Base-by-base conservation (phyloP, 305 asterid species). In the Fraxinus velutina region DNA sequence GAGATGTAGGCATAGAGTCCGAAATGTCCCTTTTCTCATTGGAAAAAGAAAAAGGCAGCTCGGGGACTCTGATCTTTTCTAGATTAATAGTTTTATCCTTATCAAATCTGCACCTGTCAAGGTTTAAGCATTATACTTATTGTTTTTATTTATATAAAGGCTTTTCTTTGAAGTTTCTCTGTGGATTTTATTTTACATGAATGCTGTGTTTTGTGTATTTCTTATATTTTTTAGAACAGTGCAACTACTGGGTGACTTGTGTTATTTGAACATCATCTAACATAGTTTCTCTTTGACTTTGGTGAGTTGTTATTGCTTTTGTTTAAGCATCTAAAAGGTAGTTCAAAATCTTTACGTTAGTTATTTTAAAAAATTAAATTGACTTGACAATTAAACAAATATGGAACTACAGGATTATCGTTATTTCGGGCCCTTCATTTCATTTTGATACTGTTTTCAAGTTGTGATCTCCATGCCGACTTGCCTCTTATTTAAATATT, bases 401-500 rank as follows among this genome's bases (percentile, higher is more conserved):
- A 1, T 12, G 55, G 27, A 77, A 60, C 71, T 64, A 64, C 34
- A 64, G n/a, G 36, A 66, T 60, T 44, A 24, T 68, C 6, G 0
- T 78, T 76, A 72, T 33, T 50, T 73, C 22, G 57, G 6, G 66
- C 9, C 60, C 62, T 52, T 22, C 21, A 32, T 71, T 47, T 7
- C 21, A 68, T 77, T 71, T 70, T 19, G 6, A 36, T 12, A 17
- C n/a, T 80, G 44, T 76, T 77, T 44, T 24, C 44, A 21, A 76
- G 42, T 81, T 42, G 79, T 78, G 70, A 75, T 29, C 15, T 30
- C 34, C 75, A 10, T 64, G 79, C 78, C 27, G 22, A 60, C 33
- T 79, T 78, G 52, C 77, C 76, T 83, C 55, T 70, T 62, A 24
- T 52, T 74, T 64, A 44, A 42, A 47, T 57, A 76, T 81, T 73